phyloP scores from a whole-genome alignment of 202 grass and related monocot genomes.

The Eragrostis tef region DNA sequence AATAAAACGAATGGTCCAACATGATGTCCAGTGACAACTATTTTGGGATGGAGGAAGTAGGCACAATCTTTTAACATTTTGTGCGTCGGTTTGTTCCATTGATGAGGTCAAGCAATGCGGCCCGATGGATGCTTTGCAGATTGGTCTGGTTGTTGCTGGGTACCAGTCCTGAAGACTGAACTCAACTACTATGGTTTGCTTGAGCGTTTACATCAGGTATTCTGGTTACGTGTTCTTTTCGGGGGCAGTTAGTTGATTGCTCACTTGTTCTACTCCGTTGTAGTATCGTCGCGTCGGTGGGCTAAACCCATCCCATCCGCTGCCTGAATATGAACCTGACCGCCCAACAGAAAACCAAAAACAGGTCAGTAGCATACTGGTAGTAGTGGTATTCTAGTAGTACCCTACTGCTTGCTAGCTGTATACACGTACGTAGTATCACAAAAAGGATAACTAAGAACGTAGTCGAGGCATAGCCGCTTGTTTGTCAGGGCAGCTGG shows the following conservation, averaged over 20 bases:
- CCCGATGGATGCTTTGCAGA: not conserved
- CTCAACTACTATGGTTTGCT: constrained; percentile 2
- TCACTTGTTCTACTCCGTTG: not conserved
- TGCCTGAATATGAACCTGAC: not conserved
- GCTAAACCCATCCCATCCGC: not conserved
- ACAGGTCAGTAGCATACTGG: not conserved
- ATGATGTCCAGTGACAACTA: no score
- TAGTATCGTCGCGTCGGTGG: not conserved
- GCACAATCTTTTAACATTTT: no score
- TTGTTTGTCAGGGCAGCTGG: not conserved
- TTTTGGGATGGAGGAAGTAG: no score
- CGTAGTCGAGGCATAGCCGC: not conserved
- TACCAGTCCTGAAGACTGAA: not conserved
- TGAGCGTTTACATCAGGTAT: constrained; percentile 18
- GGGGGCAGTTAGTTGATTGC: constrained; percentile 38
- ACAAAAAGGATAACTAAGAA: no score
- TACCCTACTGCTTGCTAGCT: not conserved
- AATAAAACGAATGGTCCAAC: no score
- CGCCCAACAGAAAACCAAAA: not conserved
- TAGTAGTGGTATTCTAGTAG: not conserved
- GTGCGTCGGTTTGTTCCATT: constrained; percentile 48
- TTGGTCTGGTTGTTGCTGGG: constrained; percentile 26
- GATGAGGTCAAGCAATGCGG: constrained; percentile 32
- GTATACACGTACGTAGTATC: not conserved
- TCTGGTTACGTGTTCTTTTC: constrained; percentile 49